Base-by-base conservation (phyloP, 2,329 filamentous ascomycete species). In the Hypoxylon sp. region DNA sequence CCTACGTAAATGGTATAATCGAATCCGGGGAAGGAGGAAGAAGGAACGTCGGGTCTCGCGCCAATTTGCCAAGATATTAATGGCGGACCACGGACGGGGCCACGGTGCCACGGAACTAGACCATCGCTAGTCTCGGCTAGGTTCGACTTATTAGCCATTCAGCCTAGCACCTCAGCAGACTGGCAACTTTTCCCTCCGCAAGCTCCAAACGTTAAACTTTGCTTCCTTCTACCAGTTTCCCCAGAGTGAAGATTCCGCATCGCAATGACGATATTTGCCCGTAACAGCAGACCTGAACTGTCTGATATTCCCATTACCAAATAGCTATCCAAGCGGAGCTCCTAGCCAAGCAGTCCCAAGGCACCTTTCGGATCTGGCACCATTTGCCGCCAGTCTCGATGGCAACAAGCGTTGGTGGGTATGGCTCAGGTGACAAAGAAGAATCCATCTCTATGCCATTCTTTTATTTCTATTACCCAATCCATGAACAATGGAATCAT, bases 391-490 rank as follows among this genome's bases (percentile, higher is more conserved):
- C 67, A 68, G 65, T 69, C 66, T 68, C 57, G 62, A 70, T 63
- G 52, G 61, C 58, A 65, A 68, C 52, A 70, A 63, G 65, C 64
- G 64, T 61, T 58, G 62, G 67, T 70, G 66, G 67, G 65, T 66
- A 68, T 71, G 67, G 74, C 72, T 78, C 78, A 79, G 75, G 77
- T 77, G 78, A 79, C 76, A 73, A 72, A 74, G 71, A 75, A 73
- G 70, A 76, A 73, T 71, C 75, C 52, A 50, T 63, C 55, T 66
- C 63, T 61, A 59, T 61, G 55, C 67, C 78, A 80, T 81, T 76
- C 77, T 75, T 77, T 74, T 74, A 78, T 83, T 84, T 83, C 73
- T 72, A 83, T 84, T 84, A 83, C 82, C 74, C 80, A 83, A 84
- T 83, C 70, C 63, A 71, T 75, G 66, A 65, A 69, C 72, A 72